Conservation (phyloP, 192 early-diverging fungal genomes). For the Rhizophagus prolifer region DNA sequence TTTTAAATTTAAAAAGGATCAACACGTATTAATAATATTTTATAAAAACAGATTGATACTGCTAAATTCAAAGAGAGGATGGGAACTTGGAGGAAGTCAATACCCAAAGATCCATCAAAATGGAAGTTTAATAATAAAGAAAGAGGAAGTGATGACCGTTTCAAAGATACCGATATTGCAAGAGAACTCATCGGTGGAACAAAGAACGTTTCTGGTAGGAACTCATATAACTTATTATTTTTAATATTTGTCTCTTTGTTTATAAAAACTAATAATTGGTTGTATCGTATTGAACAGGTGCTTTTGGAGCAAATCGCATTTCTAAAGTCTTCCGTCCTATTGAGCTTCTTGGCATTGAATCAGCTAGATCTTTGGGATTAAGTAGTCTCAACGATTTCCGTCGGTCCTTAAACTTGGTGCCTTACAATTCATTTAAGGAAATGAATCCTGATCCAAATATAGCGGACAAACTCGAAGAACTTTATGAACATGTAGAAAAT, state of each 20-base stretch:
- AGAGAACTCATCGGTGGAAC: background rate
- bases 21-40: background rate
- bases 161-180: background rate
- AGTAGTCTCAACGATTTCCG: conserved; percentile 56
- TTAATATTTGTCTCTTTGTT: background rate
- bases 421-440: conserved; percentile 37
- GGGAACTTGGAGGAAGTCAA: background rate
- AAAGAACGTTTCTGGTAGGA: background rate
- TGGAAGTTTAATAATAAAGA: background rate
- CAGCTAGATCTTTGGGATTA: conserved; percentile 39
- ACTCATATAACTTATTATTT: background rate
- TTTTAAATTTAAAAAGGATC: background rate
- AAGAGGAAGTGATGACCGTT: background rate
- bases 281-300: background rate
- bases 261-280: background rate
- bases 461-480: conserved; percentile 36
- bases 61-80: background rate
- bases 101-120: background rate
- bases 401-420: conserved; percentile 36
- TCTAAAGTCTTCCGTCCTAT: conserved; percentile 39
- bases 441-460: conserved; percentile 31
- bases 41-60: background rate
- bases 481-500: conserved; percentile 41
- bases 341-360: conserved; percentile 45
- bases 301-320: conserved; percentile 43